Conservation (phyloP, 78 protist genomes). For the Dictyostelium firmibasis region DNA sequence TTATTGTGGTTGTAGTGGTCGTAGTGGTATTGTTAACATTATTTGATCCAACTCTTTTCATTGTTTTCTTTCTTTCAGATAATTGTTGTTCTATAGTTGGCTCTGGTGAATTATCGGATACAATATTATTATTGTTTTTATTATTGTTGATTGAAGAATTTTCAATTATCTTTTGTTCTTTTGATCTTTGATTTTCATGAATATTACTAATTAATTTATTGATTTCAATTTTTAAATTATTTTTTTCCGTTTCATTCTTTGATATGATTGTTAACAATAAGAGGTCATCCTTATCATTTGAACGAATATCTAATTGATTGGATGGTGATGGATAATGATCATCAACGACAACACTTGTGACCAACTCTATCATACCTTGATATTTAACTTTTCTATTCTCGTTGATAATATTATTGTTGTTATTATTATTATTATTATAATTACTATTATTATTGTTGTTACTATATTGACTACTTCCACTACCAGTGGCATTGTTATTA, state of each 20-base stretch:
- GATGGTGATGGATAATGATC: neutral
- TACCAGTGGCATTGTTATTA: neutral
- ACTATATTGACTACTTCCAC: neutral
- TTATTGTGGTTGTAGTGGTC: neutral
- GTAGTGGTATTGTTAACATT: neutral
- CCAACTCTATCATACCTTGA: constrained; percentile 27
- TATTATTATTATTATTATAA: neutral
- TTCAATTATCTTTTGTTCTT: constrained; percentile 5
- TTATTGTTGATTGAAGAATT: neutral
- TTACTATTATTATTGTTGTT: neutral
- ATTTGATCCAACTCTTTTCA: neutral
- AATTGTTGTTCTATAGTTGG: constrained; percentile 21
- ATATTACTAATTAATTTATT: neutral
- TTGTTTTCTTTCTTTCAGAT: constrained; percentile 15
- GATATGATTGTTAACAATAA: neutral
- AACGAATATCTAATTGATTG: neutral
- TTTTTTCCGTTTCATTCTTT: neutral
- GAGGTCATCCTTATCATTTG: neutral
- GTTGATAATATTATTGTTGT: neutral
- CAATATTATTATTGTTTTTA: neutral
- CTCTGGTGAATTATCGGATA: neutral
- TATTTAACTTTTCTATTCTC: constrained; percentile 28
- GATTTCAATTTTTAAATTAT: neutral
- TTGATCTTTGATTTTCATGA: constrained; percentile 13
- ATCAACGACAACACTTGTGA: neutral